Evolutionary conservation across 495 filamentous ascomycete species (phyloP).

Genomic region (Polyplosphaeria fusca): DNA sequence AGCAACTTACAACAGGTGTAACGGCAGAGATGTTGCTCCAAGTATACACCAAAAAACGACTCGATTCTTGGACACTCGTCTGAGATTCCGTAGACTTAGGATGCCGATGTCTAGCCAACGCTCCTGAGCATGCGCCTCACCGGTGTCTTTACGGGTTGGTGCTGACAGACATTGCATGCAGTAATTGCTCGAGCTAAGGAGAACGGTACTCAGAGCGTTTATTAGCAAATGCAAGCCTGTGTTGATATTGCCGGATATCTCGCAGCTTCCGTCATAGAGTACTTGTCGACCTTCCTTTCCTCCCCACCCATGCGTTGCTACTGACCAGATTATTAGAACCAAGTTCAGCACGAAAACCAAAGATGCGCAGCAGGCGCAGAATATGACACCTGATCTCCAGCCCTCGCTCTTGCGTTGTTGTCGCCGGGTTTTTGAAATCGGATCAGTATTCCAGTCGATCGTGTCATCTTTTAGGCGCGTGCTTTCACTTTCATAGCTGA

Average conservation of each 20-base stretch:
- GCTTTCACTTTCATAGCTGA: too few relatives aligned
- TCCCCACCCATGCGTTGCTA: neutral
- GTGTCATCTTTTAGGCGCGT: too few relatives aligned
- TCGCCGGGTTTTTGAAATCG: too few relatives aligned
- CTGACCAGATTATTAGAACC: neutral
- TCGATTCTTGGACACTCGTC: slow-evolving; percentile 12
- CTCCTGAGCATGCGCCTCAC: slow-evolving; percentile 28
- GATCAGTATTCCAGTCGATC: too few relatives aligned
- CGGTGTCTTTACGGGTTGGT: slow-evolving; percentile 35
- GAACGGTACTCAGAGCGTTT: slow-evolving; percentile 31
- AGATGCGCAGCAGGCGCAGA: neutral
- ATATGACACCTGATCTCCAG: neutral
- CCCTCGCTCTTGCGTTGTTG: too few relatives aligned
- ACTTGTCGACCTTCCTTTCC: neutral
- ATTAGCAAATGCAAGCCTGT: slow-evolving; percentile 32
- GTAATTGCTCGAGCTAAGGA: slow-evolving; percentile 36
- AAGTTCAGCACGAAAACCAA: neutral
- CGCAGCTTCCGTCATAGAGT: neutral
- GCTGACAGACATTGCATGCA: slow-evolving; percentile 32
- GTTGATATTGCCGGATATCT: neutral
- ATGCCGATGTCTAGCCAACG: slow-evolving; percentile 37
- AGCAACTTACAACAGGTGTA: slow-evolving; percentile 36
- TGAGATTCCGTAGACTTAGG: slow-evolving; percentile 37
- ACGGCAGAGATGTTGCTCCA: slow-evolving; percentile 24
- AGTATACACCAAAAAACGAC: slow-evolving; percentile 27